Percentiles rank a stretch among this genome's conserved stretches.
Evolutionary conservation across 208 protist species (phyloP).

Genomic region (Trypanosoma congolense): DNA sequence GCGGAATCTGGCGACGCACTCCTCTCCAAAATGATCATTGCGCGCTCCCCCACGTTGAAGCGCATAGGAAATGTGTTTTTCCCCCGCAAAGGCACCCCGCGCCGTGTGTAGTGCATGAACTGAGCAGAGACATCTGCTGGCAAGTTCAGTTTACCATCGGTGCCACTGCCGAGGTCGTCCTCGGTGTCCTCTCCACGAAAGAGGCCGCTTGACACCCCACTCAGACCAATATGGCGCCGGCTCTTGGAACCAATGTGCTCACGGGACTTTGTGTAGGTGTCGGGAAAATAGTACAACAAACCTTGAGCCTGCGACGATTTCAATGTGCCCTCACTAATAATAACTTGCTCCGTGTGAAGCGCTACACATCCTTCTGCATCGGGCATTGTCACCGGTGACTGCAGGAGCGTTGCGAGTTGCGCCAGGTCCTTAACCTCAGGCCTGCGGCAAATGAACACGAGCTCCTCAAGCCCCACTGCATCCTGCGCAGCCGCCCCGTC

Average conservation of each 20-base stretch:
- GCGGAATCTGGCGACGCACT: background rate
- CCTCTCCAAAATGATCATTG: constrained; percentile 52
- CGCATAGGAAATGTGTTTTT: constrained; percentile 45
- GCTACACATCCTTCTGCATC: constrained; percentile 75
- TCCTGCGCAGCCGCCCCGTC: background rate
- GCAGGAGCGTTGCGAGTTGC: constrained; percentile 47
- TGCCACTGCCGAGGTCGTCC: constrained; percentile 1
- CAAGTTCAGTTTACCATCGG: constrained; percentile 22
- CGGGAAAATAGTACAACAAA: constrained; percentile 73
- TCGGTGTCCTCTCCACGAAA: constrained; percentile 15
- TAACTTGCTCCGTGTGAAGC: constrained; percentile 83
- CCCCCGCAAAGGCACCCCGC: constrained; percentile 50
- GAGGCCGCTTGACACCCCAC: constrained; percentile 11
- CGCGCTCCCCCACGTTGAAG: constrained; percentile 55
- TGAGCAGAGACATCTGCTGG: constrained; percentile 46
- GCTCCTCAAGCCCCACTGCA: constrained; percentile 17
- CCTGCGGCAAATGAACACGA: constrained; percentile 48
- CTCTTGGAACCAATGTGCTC: constrained; percentile 7
- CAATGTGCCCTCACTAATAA: constrained; percentile 39
- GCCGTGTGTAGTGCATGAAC: constrained; percentile 53
- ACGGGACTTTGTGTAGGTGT: constrained; percentile 33
- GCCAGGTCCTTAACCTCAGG: constrained; percentile 45
- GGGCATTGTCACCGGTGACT: constrained; percentile 41
- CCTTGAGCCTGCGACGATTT: constrained; percentile 42
- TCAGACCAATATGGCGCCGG: constrained; percentile 1